phyloP scores from a whole-genome alignment of 495 filamentous ascomycete species.

The Cairneyella variabilis region DNA sequence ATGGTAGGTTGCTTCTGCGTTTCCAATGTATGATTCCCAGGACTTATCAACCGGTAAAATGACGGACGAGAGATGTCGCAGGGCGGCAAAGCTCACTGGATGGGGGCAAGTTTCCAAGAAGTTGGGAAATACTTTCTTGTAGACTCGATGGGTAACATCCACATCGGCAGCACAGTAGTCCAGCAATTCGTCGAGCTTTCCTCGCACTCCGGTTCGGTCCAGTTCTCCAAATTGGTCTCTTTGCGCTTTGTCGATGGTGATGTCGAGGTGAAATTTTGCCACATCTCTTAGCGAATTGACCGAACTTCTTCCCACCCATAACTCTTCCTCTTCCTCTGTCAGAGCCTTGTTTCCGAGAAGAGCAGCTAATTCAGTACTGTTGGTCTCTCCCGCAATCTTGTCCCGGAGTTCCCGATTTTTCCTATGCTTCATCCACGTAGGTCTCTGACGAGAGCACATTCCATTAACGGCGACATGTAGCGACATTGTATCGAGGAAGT shows the following conservation, averaged over 20 bases:
- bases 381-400: constrained; percentile 67
- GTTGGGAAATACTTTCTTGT: constrained; percentile 82
- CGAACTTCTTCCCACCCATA: constrained; percentile 92
- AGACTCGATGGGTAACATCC: constrained; percentile 86
- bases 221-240: constrained; percentile 86
- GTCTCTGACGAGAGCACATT: constrained; percentile 96
- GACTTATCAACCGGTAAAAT: constrained; percentile 85
- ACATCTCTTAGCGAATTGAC: constrained; percentile 95
- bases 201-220: constrained; percentile 61
- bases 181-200: constrained; percentile 73
- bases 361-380: constrained; percentile 64
- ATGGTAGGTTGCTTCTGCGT: constrained; percentile 81
- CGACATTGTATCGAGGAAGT: constrained; percentile 97
- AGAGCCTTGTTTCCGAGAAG: constrained; percentile 64
- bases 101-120: constrained; percentile 90
- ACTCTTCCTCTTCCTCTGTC: constrained; percentile 82
- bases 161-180: constrained; percentile 98
- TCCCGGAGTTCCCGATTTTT: constrained; percentile 85
- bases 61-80: constrained; percentile 86
- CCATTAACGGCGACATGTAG: constrained; percentile 97
- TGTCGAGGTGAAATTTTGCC: constrained; percentile 90
- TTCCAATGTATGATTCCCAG: constrained; percentile 79
- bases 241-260: constrained; percentile 86
- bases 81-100: constrained; percentile 92
- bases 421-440: constrained; percentile 93